Base-by-base conservation (phyloP, 2,329 filamentous ascomycete genomes). In the Penicillium rolfsii region DNA sequence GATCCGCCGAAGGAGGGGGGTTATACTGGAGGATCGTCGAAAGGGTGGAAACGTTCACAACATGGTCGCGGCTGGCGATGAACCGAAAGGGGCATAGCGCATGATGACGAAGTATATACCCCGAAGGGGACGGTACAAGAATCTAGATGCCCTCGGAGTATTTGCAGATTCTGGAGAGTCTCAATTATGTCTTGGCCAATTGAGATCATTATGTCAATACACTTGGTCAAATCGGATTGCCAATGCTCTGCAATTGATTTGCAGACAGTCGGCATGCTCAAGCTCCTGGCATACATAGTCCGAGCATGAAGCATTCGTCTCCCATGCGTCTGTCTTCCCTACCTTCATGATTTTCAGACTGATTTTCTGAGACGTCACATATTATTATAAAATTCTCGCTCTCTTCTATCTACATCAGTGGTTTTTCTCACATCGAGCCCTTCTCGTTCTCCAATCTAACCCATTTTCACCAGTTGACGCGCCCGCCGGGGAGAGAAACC, bases 401-500 rank as follows among this genome's bases (percentile, higher is more conserved):
- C 9, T 36, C 12, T 19, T 9, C 38, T 9, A 41, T 9, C n/a
- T n/a, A 19, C 5, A 11, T 2, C 4, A 36, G 12, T 22, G 6
- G 1, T 6, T 5, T 22, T 8, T 19, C 38, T 22, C 8, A 2
- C 16, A 4, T 4, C 6, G 8, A 4, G 19, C 24, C 19, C 40
- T 40, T 52, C 12, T 38, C 11, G 9, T 14, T 9, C 5, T 16
- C 14, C 7, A 26, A 16, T 45, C 30, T 33, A 11, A 40, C n/a
- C 6, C n/a, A 19, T 41, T 41, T 6, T 22, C n/a, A 14, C 12
- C 35, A 41, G 38, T 41, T 19, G n/a, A 41, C 8, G 11, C 38
- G 11, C 38, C 38, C 19, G 66, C 64, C 59, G 19, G 64, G 70
- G 69, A 71, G 64, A 69, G 69, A 70, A 74, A 74, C 61, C 48